phyloP scores from a whole-genome alignment of 768 basidiomycete species.

The Megacollybia marginata region DNA sequence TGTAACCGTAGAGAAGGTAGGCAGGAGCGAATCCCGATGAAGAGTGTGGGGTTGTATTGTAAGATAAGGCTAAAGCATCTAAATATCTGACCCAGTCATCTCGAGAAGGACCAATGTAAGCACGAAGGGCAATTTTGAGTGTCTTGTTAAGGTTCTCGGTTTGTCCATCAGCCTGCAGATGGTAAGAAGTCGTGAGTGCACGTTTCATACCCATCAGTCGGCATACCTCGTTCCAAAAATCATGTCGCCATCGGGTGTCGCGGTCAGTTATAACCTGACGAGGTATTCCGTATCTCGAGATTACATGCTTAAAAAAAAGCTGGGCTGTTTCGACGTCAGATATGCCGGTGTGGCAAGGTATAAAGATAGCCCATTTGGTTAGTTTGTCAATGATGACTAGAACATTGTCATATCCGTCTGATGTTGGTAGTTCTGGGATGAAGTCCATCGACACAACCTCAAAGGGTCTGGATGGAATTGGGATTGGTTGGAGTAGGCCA shows the following conservation, averaged over 20 bases:
- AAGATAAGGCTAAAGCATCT: constrained; percentile 16
- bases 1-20: constrained; percentile 19
- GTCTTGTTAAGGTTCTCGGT: constrained; percentile 25
- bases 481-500: too few relatives aligned
- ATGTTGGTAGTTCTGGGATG: too few relatives aligned
- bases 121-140: constrained; percentile 20
- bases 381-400: too few relatives aligned
- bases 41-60: constrained; percentile 22
- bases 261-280: constrained; percentile 20
- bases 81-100: constrained; percentile 18
- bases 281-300: constrained; percentile 15
- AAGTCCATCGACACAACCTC: too few relatives aligned
- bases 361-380: constrained; percentile 33
- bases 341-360: constrained; percentile 20
- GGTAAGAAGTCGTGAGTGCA: constrained; percentile 17
- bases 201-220: constrained; percentile 16
- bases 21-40: constrained; percentile 14
- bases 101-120: constrained; percentile 16
- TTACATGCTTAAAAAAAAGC: constrained; percentile 22
- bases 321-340: constrained; percentile 17
- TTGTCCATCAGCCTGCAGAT: constrained; percentile 29
- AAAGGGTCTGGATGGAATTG: too few relatives aligned
- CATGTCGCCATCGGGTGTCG: constrained; percentile 14
- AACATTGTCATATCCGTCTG: too few relatives aligned
- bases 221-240: constrained; percentile 20